Base-by-base conservation (phyloP, 495 filamentous ascomycete species). In the Oidiodendron maius region DNA sequence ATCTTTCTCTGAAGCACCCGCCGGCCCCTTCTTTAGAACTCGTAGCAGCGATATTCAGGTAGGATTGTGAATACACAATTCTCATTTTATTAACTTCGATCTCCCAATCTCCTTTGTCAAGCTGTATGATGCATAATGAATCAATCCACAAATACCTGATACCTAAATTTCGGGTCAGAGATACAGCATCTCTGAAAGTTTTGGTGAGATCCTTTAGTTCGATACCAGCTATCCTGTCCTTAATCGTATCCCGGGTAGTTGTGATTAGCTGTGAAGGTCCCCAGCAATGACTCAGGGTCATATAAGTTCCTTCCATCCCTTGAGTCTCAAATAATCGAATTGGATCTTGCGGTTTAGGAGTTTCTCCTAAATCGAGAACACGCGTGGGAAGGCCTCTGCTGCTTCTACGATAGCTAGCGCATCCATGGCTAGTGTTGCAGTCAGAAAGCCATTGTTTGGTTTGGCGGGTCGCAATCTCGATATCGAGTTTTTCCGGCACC, bases 131-230 rank as follows among this genome's bases (percentile, higher is more conserved):
- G 28, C n/a, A n/a, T n/a, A n/a, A n/a, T n/a, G n/a, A n/a, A n/a
- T n/a, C n/a, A n/a, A n/a, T n/a, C n/a, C n/a, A 15, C 25, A 48
- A 21, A 40, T 46, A 46, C 21, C 17, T 13, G n/a, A 60, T 32
- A 34, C 45, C 49, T 8, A 65, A 48, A 48, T 48, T 41, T 40
- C 46, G 46, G 12, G 37, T 32, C 22, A 48, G 18, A 22, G 32
- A n/a, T 0, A 64, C 45, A n/a, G 53, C 23, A 34, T 61, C 57
- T 25, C 40, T 61, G 15, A 66, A 59, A 8, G 60, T 62, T 20
- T 48, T 24, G 2, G 63, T 51, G 3, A 61, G 51, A 23, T 22
- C 41, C 10, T 18, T 9, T 2, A 59, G 38, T 3, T 40, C 21
- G 17, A 62, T 59, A 17, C 63, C 30, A 20, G 25, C 25, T 34